These are phyloP conservation scores for Oryza meyeriana DNA, from an alignment of 176 grass and related monocot genomes.

Conservation along the genomic window DNA sequence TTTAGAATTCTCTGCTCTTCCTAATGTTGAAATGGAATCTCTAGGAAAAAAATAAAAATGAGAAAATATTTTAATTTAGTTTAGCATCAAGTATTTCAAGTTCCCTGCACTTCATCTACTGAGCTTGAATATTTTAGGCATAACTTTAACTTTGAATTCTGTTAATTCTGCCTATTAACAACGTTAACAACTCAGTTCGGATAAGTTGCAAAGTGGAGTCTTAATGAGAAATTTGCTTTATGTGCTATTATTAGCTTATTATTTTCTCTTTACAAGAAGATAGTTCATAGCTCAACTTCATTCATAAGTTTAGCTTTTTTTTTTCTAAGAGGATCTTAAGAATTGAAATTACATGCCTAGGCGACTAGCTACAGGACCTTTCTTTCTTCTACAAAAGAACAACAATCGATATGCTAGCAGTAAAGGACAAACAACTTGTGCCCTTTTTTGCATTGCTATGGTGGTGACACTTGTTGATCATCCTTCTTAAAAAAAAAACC, in stretches of 20 bases:
- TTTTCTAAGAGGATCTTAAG: neutral
- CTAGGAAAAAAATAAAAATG: neutral
- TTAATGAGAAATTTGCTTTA: neutral
- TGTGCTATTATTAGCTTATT: neutral
- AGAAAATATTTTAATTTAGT: neutral
- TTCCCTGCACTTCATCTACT: neutral
- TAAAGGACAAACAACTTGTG: neutral
- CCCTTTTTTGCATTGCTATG: neutral
- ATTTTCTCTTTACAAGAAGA: slow-evolving; percentile 1
- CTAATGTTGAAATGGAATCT: slow-evolving; percentile 7
- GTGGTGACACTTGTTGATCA: neutral
- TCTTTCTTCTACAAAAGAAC: neutral
- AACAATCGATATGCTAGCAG: neutral
- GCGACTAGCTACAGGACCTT: neutral
- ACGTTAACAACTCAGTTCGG: neutral
- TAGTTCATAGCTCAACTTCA: neutral
- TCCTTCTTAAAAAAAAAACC: neutral
- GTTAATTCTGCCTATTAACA: neutral
- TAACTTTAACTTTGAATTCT: neutral
- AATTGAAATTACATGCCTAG: neutral
- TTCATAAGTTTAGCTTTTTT: neutral
- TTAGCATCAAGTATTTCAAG: neutral
- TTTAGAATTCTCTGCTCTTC: slow-evolving; percentile 3
- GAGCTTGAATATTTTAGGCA: neutral
- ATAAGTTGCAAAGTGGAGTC: neutral